Base-by-base conservation (phyloP, 1,139 yeast species). In the Saccharomyces hybrid region DNA sequence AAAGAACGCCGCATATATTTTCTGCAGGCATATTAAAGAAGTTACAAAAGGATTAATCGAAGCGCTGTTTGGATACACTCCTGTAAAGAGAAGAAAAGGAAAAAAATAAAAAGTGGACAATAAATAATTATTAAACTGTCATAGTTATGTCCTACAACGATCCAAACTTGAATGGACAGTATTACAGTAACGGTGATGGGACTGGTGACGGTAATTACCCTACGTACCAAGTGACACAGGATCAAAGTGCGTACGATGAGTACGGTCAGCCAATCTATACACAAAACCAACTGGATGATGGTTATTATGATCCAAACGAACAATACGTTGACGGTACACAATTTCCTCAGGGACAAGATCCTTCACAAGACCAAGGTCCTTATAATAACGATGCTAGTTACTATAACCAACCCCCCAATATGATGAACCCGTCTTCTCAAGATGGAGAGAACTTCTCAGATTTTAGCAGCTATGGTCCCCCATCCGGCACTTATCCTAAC, bases 401-500 rank as follows among this genome's bases (percentile, higher is more conserved):
- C 47, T 55, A 57, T 51, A 51, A 60, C 49, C 32, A 29, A 9
- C 32, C 32, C 32, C 32, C 32, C 4, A 29, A 29, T 29, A 29
- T 29, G n/a, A 29, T 29, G 32, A 29, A 29, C 13, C 32, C 32
- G n/a, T 29, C 32, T 9, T 29, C 32, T 11, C 77, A 80, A 58
- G 86, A 82, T 64, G 85, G 84, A 13, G 91, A 85, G 70, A 88
- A 87, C 52, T 86, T 84, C 61, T 83, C 89, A 31, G 93, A 86
- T 69, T 86, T 85, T 68, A 80, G 86, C 62, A 84, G 85, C 67
- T 88, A 87, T 52, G 70, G 69, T 19, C 82, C 81, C 7, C 73
- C 74, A 56, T 14, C 42, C 13, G 23, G 16, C 11, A 16, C 13
- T 34, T 87, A 83, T 60, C 79, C 84, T 27, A 57, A 75, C 51